Evolutionary conservation across 768 basidiomycete species (phyloP).

Genomic region (Russula abietina): DNA sequence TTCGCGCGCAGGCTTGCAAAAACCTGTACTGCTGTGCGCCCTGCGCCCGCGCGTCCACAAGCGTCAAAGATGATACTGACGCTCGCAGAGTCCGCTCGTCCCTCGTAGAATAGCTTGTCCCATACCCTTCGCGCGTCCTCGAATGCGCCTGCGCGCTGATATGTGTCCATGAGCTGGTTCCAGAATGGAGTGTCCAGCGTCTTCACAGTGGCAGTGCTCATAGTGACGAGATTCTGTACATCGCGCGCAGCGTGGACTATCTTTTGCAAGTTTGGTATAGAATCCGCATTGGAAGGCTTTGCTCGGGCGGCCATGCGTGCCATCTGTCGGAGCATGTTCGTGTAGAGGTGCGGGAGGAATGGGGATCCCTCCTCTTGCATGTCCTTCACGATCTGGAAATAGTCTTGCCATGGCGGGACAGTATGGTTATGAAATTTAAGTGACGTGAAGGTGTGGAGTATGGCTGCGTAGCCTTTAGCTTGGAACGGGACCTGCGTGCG

Average conservation of each 20-base stretch:
- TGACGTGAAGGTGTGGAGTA: constrained; percentile 58
- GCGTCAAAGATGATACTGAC: constrained; percentile 84
- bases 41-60: constrained; percentile 58
- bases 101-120: constrained; percentile 62
- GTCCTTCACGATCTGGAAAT: constrained; percentile 72
- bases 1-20: constrained; percentile 45
- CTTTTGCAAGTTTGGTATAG: constrained; percentile 28
- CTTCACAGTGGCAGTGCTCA: constrained; percentile 62
- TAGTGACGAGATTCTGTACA: constrained; percentile 68
- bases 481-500: constrained; percentile 37
- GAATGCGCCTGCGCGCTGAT: constrained; percentile 70
- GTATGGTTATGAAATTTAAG: constrained; percentile 43
- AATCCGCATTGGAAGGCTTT: constrained; percentile 23
- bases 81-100: constrained; percentile 52
- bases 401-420: constrained; percentile 38
- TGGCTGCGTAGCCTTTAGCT: constrained; percentile 52
- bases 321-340: constrained; percentile 56
- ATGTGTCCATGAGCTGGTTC: constrained; percentile 87
- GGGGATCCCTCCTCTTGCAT: constrained; percentile 64
- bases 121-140: constrained; percentile 71
- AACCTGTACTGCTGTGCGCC: constrained; percentile 48
- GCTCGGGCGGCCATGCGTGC: constrained; percentile 36
- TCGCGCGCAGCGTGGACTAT: constrained; percentile 51
- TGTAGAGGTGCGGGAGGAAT: constrained; percentile 57
- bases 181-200: constrained; percentile 50